phyloP scores from a whole-genome alignment of 2,329 filamentous ascomycete species.

The Aspergillus oerlinghausenensis region DNA sequence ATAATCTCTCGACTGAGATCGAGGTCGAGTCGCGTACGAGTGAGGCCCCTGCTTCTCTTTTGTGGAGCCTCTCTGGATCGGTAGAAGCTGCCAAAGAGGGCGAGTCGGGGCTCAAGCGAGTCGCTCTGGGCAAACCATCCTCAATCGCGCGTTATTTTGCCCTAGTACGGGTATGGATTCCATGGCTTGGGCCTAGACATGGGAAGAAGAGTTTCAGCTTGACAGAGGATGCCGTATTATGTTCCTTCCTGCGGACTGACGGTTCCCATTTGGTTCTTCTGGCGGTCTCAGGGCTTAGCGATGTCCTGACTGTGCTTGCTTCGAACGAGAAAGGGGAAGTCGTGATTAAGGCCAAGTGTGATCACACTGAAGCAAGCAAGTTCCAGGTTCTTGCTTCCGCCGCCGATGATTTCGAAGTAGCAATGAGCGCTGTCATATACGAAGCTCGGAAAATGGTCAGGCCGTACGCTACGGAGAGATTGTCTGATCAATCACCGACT shows the following conservation, averaged over 20 bases:
- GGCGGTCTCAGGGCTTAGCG: constrained; percentile 67
- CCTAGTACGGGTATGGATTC: constrained; percentile 70
- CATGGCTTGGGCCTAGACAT: constrained; percentile 87
- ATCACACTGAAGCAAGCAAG: constrained; percentile 52
- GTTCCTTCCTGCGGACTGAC: constrained; percentile 67
- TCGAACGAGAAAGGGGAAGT: constrained; percentile 63
- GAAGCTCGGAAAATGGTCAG: constrained; percentile 67
- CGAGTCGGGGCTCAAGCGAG: constrained; percentile 53
- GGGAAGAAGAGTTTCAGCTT: constrained; percentile 63
- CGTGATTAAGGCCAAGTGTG: constrained; percentile 66
- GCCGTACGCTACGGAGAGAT: constrained; percentile 20
- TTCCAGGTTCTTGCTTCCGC: constrained; percentile 66
- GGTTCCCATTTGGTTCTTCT: constrained; percentile 74
- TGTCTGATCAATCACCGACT: constrained; percentile 8
- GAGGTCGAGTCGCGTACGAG: constrained; percentile 32
- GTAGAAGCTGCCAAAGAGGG: constrained; percentile 52
- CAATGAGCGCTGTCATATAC: constrained; percentile 78
- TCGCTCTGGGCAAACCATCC: constrained; percentile 61
- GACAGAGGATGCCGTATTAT: constrained; percentile 72
- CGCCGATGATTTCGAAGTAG: constrained; percentile 67
- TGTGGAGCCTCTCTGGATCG: constrained; percentile 52
- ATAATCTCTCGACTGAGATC: constrained; percentile 30
- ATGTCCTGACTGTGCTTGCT: constrained; percentile 66
- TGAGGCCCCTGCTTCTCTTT: constrained; percentile 37
- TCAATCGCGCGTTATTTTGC: constrained; percentile 72